Base-by-base conservation (phyloP, 169 alveolate genomes). In the Sarcocystis neurona region DNA sequence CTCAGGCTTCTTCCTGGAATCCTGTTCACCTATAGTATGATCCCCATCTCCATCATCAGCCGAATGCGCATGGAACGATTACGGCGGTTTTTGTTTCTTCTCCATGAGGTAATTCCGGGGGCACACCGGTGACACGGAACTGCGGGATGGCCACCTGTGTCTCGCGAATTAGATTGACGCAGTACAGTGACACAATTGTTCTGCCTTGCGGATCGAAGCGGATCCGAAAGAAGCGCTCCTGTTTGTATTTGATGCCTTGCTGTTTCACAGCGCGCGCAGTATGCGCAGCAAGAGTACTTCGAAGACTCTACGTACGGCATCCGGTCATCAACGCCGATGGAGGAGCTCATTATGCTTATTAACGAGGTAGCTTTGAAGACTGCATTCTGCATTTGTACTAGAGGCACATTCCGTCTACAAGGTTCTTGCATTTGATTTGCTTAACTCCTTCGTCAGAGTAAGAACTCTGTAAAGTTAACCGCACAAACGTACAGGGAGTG, bases 361-460 rank as follows among this genome's bases (percentile, higher is more conserved):
- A 72, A 72, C 53, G 82, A 72, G 56, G 82, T 72, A 39, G 23
- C n/a, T n/a, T n/a, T n/a, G n/a, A n/a, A n/a, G n/a, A n/a, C n/a
- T n/a, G n/a, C n/a, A n/a, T n/a, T n/a, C n/a, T n/a, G n/a, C n/a
- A n/a, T n/a, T n/a, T n/a, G n/a, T n/a, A n/a, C n/a, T n/a, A n/a
- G n/a, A n/a, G n/a, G n/a, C n/a, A n/a, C n/a, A n/a, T n/a, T n/a
- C n/a, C n/a, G n/a, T n/a, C n/a, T n/a, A n/a, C n/a, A n/a, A n/a
- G n/a, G n/a, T n/a, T n/a, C n/a, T n/a, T n/a, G n/a, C n/a, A n/a
- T n/a, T n/a, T n/a, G n/a, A n/a, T n/a, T n/a, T n/a, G n/a, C n/a
- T n/a, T n/a, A n/a, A n/a, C n/a, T n/a, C n/a, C n/a, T n/a, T n/a
- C n/a, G n/a, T n/a, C n/a, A n/a, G n/a, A n/a, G n/a, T n/a, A n/a